These are phyloP conservation scores for Paecilomyces dactylethromorphus DNA, from an alignment of 2,329 filamentous ascomycete species.

Conservation along the genomic window DNA sequence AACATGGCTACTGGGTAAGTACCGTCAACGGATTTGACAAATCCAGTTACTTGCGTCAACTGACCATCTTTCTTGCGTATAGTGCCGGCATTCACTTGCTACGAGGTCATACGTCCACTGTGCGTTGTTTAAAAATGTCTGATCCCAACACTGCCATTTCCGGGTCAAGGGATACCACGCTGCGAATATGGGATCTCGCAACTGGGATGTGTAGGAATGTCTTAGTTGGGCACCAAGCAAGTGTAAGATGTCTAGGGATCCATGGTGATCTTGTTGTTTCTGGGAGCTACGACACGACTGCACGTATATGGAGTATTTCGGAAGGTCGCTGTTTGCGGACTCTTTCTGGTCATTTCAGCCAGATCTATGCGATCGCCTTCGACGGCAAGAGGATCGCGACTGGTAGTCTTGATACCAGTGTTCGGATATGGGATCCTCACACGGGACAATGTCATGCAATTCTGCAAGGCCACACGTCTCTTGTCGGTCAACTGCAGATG, in stretches of 20 bases:
- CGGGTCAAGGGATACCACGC: conserved; percentile 87
- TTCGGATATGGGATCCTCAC: conserved; percentile 89
- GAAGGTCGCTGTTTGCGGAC: conserved; percentile 89
- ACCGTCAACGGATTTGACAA: background rate
- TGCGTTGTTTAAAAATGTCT: conserved; percentile 96
- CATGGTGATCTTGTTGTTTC: conserved; percentile 97
- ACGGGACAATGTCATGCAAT: conserved; percentile 85
- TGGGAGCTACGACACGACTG: conserved; percentile 94
- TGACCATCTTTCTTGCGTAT: conserved; percentile 1
- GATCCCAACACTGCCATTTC: conserved; percentile 92
- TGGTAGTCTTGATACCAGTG: conserved; percentile 91
- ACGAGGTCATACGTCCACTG: conserved; percentile 91
- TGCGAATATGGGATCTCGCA: conserved; percentile 90
- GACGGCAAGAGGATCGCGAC: conserved; percentile 91
- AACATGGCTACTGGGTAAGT: conserved; percentile 82
- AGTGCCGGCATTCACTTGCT: conserved; percentile 74
- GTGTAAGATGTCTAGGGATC: conserved; percentile 90
- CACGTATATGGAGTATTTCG: conserved; percentile 95
- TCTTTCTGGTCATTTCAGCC: conserved; percentile 89
- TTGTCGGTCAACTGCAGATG: conserved; percentile 95
- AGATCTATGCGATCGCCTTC: conserved; percentile 98
- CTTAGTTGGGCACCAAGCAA: conserved; percentile 89
- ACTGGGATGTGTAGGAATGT: conserved; percentile 86
- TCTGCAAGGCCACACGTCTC: conserved; percentile 90
- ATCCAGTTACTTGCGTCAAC: background rate